Conservation (phyloP, 441 rosid genomes). For the Bruguiera hainesii region DNA sequence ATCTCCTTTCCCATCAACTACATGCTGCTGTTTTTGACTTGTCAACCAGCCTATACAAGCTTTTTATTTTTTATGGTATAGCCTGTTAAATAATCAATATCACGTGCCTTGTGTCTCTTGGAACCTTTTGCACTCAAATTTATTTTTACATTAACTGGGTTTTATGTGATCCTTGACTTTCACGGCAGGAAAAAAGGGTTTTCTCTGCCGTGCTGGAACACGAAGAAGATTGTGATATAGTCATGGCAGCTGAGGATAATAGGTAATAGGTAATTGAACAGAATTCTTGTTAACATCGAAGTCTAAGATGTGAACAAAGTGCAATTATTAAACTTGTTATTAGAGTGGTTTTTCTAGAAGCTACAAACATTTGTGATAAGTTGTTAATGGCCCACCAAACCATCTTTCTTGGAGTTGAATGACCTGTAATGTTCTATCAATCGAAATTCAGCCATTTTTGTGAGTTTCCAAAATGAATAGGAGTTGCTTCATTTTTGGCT, state of each 20-base stretch:
- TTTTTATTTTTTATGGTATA: neutral
- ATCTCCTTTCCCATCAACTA: neutral
- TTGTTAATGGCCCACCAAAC: neutral
- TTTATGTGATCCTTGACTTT: slow-evolving; percentile 17
- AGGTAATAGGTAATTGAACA: slow-evolving; percentile 31
- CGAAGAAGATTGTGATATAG: slow-evolving; percentile 33
- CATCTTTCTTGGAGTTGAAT: slow-evolving; percentile 10
- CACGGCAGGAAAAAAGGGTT: slow-evolving; percentile 50
- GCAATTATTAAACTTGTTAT: neutral
- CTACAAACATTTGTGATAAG: neutral
- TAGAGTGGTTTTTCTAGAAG: slow-evolving; percentile 7
- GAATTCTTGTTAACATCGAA: neutral
- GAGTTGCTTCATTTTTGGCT: too few species aligned
- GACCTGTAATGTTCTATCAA: neutral
- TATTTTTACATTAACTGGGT: slow-evolving; percentile 7
- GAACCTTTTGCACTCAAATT: neutral
- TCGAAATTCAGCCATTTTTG: neutral
- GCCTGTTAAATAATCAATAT: neutral
- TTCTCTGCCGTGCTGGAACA: slow-evolving; percentile 39
- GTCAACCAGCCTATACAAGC: neutral
- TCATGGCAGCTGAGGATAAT: slow-evolving; percentile 26
- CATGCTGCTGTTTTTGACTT: neutral
- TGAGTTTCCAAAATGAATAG: neutral
- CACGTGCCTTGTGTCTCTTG: neutral
- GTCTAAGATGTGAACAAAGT: neutral